Conservation (phyloP, 1,139 yeast genomes). For the Scheffersomyces titani region DNA sequence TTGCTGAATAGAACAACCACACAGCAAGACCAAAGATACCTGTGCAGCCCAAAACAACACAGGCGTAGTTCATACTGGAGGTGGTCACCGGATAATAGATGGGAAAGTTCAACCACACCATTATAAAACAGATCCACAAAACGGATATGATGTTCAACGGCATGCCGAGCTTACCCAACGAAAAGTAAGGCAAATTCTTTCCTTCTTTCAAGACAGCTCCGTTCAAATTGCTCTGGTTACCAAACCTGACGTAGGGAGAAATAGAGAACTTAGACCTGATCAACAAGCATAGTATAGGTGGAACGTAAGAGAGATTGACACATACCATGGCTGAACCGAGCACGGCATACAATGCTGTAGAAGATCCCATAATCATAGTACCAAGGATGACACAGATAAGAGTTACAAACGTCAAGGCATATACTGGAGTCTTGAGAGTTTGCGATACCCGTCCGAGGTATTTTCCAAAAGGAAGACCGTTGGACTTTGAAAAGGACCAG, state of each 20-base stretch:
- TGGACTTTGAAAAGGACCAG: slow-evolving; percentile 31
- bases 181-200: slow-evolving; percentile 21
- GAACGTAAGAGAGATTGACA: slow-evolving; percentile 26
- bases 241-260: slow-evolving; percentile 14
- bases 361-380: slow-evolving; percentile 24
- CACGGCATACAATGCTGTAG: slow-evolving; percentile 28
- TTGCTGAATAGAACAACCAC: slow-evolving; percentile 29
- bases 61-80: slow-evolving; percentile 38
- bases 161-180: slow-evolving; percentile 28
- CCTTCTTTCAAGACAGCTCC: slow-evolving; percentile 12
- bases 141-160: slow-evolving; percentile 27
- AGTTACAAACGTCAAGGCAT: slow-evolving; percentile 21
- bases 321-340: slow-evolving; percentile 34
- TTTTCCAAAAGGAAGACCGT: slow-evolving; percentile 28
- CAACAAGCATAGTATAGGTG: slow-evolving; percentile 28
- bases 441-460: slow-evolving; percentile 20
- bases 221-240: slow-evolving; percentile 10
- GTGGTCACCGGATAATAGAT: slow-evolving; percentile 29
- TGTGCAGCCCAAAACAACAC: slow-evolving; percentile 36
- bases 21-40: slow-evolving; percentile 25
- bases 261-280: slow-evolving; percentile 16
- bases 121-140: slow-evolving; percentile 28
- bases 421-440: slow-evolving; percentile 23
- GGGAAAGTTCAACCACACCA: slow-evolving; percentile 33
- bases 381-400: slow-evolving; percentile 21